Conservation (phyloP, 192 early-diverging fungal species). For the Coemansia sp. region DNA sequence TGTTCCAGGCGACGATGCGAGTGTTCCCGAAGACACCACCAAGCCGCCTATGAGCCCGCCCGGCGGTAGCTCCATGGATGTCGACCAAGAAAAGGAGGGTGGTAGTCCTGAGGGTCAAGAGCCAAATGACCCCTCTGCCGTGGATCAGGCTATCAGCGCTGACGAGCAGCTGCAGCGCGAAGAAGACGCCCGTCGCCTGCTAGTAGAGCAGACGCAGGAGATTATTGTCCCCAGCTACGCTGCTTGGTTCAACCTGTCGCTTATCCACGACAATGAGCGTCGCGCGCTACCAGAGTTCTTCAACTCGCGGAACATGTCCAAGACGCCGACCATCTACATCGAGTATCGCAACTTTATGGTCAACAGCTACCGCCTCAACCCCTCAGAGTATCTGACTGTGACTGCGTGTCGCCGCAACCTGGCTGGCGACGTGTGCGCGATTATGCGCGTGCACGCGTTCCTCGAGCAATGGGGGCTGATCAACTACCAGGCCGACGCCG, state of each 20-base stretch:
- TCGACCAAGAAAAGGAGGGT: slow-evolving; percentile 18
- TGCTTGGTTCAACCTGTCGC: slow-evolving; percentile 87
- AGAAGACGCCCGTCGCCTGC: slow-evolving; percentile 69
- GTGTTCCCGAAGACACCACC: slow-evolving; percentile 20
- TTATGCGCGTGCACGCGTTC: slow-evolving; percentile 98
- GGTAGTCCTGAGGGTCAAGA: slow-evolving; percentile 14
- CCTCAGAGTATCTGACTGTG: slow-evolving; percentile 95
- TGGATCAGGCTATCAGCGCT: slow-evolving; percentile 26
- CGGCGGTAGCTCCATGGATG: slow-evolving; percentile 21
- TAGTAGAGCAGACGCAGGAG: slow-evolving; percentile 72
- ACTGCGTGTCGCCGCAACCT: slow-evolving; percentile 97
- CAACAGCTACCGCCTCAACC: slow-evolving; percentile 95
- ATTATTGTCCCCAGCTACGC: slow-evolving; percentile 87
- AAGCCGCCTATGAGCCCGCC: not conserved
- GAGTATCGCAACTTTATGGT: slow-evolving; percentile 99
- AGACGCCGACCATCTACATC: slow-evolving; percentile 90
- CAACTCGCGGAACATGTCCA: slow-evolving; percentile 88
- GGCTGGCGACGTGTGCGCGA: slow-evolving; percentile 98
- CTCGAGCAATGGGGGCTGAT: slow-evolving; percentile 99
- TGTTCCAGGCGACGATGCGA: slow-evolving; percentile 19
- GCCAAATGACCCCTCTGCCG: slow-evolving; percentile 16
- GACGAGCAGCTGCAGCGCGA: slow-evolving; percentile 58
- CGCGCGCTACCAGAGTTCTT: slow-evolving; percentile 96
- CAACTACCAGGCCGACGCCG: slow-evolving; percentile 97
- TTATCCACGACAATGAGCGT: slow-evolving; percentile 86